Conservation (phyloP, 768 basidiomycete genomes). For the Clitopilus passeckerianus region DNA sequence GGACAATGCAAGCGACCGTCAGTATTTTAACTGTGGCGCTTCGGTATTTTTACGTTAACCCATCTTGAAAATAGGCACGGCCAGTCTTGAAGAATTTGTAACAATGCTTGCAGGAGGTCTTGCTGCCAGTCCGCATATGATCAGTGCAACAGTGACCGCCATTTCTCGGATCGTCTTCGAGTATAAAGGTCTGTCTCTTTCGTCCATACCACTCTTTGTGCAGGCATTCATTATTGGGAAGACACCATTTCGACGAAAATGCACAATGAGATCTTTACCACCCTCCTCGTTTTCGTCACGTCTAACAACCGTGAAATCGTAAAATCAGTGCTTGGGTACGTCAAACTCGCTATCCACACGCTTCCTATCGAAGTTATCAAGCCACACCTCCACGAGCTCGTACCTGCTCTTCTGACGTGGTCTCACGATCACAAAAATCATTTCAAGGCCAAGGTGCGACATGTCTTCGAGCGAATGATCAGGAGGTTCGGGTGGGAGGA, state of each 20-base stretch:
- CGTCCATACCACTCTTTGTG: neutral
- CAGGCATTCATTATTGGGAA: conserved; percentile 18
- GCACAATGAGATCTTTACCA: conserved; percentile 80
- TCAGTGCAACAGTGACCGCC: conserved; percentile 93
- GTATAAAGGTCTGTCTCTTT: conserved; percentile 66
- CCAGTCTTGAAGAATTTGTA: conserved; percentile 86
- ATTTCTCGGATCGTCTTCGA: conserved; percentile 93
- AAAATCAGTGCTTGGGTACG: conserved; percentile 91
- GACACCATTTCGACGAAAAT: conserved; percentile 67
- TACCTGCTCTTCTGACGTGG: conserved; percentile 85
- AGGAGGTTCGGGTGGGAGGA: conserved; percentile 87
- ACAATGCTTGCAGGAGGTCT: conserved; percentile 96
- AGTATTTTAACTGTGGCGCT: conserved; percentile 18
- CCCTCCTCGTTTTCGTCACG: conserved; percentile 84
- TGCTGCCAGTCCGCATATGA: conserved; percentile 94
- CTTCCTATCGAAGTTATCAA: conserved; percentile 65
- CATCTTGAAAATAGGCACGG: conserved; percentile 37
- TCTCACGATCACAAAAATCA: conserved; percentile 99
- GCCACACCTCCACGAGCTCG: conserved; percentile 73
- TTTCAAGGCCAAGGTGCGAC: conserved; percentile 94
- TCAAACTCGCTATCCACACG: conserved; percentile 90
- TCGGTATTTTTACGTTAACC: conserved; percentile 2
- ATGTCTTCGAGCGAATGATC: conserved; percentile 95
- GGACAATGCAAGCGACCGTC: conserved; percentile 44
- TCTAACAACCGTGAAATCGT: conserved; percentile 97